These are phyloP conservation scores for Phaeomoniella chlamydospora DNA, from an alignment of 2,329 filamentous ascomycete genomes.

Conservation along the genomic window DNA sequence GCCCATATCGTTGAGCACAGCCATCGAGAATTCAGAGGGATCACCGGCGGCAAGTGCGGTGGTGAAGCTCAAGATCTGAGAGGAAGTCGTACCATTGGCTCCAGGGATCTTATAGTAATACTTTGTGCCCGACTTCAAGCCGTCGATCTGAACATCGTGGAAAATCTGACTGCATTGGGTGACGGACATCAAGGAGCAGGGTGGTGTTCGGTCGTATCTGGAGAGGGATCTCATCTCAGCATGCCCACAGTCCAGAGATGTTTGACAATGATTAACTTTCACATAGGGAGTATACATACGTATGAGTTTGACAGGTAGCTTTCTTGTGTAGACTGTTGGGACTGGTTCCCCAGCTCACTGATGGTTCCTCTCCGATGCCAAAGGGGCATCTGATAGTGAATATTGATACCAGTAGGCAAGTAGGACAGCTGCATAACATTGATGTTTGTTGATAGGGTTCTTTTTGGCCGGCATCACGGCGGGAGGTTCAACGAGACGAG, in stretches of 20 bases:
- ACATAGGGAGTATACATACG: slow-evolving; percentile 18
- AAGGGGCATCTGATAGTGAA: slow-evolving; percentile 41
- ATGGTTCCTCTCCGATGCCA: slow-evolving; percentile 29
- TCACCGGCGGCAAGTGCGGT: slow-evolving; percentile 31
- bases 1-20: slow-evolving; percentile 38
- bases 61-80: slow-evolving; percentile 30
- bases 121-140: slow-evolving; percentile 26
- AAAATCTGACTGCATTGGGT: slow-evolving; percentile 38
- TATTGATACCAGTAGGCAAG: slow-evolving; percentile 32
- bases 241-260: background rate
- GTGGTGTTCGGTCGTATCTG: slow-evolving; percentile 35
- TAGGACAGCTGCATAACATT: slow-evolving; percentile 37
- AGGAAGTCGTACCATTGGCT: slow-evolving; percentile 34
- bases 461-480: slow-evolving; percentile 29
- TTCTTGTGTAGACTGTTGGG: slow-evolving; percentile 17
- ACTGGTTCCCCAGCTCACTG: slow-evolving; percentile 28
- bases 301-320: slow-evolving; percentile 24
- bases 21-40: slow-evolving; percentile 25
- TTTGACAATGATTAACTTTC: too few species aligned
- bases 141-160: slow-evolving; percentile 32
- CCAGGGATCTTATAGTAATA: slow-evolving; percentile 38
- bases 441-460: slow-evolving; percentile 35
- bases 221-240: background rate
- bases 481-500: slow-evolving; percentile 33
- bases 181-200: slow-evolving; percentile 29